These are phyloP conservation scores for Prunus persica DNA, from an alignment of 306 rosid genomes.

Conservation along the genomic window Prunus_persica_NCBIv2 NC_034011.1:4479001-4479500, in stretches of 20 bases:
- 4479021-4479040: constrained; percentile 77
- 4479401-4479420: not conserved
- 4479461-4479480: not conserved
- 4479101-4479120: constrained; percentile 86
- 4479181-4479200: not conserved
- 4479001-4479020: constrained; percentile 67
- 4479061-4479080: constrained; percentile 90
- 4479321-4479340: not conserved
- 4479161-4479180: not conserved
- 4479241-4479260: not conserved
- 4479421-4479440: not conserved
- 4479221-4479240: not conserved
- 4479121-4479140: not conserved
- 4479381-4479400: not conserved
- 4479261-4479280: not conserved
- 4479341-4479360: not conserved
- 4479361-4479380: not conserved
- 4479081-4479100: constrained; percentile 88
- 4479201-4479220: not conserved
- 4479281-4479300: not conserved
- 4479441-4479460: not conserved
- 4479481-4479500: not conserved
- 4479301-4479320: not conserved
- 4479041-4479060: constrained; percentile 83
- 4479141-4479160: constrained; percentile 11